phyloP scores from a whole-genome alignment of 208 protist species.

The Ichthyophonus hoferi region DNA sequence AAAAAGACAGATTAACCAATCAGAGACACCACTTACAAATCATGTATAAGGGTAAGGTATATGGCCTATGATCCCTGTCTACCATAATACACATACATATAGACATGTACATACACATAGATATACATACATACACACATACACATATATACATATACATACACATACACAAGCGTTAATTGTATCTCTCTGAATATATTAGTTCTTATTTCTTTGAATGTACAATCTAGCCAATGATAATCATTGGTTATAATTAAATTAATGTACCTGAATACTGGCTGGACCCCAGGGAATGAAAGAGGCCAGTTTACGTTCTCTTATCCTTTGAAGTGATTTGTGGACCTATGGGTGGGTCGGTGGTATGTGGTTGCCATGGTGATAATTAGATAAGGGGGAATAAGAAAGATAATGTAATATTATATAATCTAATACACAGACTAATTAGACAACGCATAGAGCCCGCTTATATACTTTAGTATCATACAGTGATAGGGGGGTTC shows the following conservation, averaged over 20 bases:
- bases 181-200: conserved; percentile 34
- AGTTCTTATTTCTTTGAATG: background rate
- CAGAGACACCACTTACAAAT: too few species aligned
- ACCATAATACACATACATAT: background rate
- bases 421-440: too few species aligned
- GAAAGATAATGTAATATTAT: too few species aligned
- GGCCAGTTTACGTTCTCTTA: conserved; percentile 88
- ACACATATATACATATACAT: conserved; percentile 39
- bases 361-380: too few species aligned
- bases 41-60: too few species aligned
- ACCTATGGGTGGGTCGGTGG: conserved; percentile 55
- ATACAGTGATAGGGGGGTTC: too few species aligned
- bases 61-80: too few species aligned
- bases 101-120: background rate
- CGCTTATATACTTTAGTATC: too few species aligned
- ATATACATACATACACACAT: conserved; percentile 32
- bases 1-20: too few species aligned
- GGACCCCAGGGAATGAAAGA: conserved; percentile 98
- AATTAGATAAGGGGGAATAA: too few species aligned
- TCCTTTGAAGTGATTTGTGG: conserved; percentile 94
- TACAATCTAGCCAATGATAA: too few species aligned
- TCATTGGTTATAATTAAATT: background rate
- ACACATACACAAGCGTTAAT: conserved; percentile 37
- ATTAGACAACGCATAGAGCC: too few species aligned
- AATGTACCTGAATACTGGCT: conserved; percentile 62